Evolutionary conservation across 805 yeast species (phyloP).

Genomic region (Pichia insulana): DNA sequence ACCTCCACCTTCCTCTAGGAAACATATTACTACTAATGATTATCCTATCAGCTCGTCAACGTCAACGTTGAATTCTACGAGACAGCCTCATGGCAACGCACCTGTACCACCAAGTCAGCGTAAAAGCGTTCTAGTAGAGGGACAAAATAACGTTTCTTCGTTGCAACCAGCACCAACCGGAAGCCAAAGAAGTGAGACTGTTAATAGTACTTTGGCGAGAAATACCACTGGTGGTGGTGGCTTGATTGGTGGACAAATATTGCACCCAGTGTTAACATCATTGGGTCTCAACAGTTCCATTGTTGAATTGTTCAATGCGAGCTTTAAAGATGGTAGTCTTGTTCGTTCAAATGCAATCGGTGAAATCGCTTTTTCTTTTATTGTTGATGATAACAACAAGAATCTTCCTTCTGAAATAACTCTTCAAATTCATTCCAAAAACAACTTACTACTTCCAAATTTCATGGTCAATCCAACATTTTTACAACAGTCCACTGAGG

Average conservation of each 20-base stretch:
- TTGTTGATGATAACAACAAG: conserved; percentile 25
- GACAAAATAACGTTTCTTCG: conserved; percentile 2
- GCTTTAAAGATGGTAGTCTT: conserved; percentile 58
- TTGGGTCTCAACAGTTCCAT: conserved; percentile 76
- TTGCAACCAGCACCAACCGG: conserved; percentile 16
- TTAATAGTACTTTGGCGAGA: conserved; percentile 33
- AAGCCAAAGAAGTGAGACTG: conserved; percentile 31
- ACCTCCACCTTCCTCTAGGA: conserved; percentile 29
- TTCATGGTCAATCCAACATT: conserved; percentile 46
- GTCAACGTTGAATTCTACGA: conserved; percentile 9
- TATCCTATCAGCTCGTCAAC: not conserved
- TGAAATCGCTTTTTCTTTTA: conserved; percentile 76
- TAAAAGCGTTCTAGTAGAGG: conserved; percentile 16
- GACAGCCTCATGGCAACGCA: conserved; percentile 22
- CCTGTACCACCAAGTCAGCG: conserved; percentile 30
- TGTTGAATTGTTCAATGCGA: conserved; percentile 78
- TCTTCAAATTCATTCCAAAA: conserved; percentile 31
- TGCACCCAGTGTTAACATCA: conserved; percentile 41
- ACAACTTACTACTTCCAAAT: conserved; percentile 33
- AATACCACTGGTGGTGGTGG: conserved; percentile 28
- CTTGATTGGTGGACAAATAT: conserved; percentile 29
- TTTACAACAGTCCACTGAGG: conserved; percentile 32
- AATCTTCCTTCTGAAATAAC: conserved; percentile 36
- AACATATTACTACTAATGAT: conserved; percentile 15
- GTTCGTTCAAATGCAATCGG: conserved; percentile 62